Evolutionary conservation across 2,329 filamentous ascomycete species (phyloP), one percentile per base, ranked within the genome.

Genomic region (Fusarium brachygibbosum): DNA sequence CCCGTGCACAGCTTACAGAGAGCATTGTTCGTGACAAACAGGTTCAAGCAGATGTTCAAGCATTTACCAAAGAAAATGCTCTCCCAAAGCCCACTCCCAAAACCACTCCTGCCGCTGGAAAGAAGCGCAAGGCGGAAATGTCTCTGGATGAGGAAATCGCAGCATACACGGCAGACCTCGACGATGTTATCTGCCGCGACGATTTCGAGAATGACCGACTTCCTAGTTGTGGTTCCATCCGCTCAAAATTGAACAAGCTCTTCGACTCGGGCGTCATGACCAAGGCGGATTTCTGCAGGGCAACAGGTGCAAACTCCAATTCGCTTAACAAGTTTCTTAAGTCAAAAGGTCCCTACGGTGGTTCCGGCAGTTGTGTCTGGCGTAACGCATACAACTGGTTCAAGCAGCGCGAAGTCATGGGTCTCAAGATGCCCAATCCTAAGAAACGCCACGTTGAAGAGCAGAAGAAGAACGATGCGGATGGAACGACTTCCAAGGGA

Each of bases 171-270:
- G 21, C 21, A 8, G 28, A 59, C 7, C 35, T 65, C 2, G 21
- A 48, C 21, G n/a, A 65, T 5, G 11, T 31, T 4, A 13, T 58
- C 3, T 8, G 8, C 5, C 7, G 5, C 6, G 38, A 16, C 21
- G 6, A 29, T 1, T 64, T 64, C 40, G 51, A 64, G 19, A 11
- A 64, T 14, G 37, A 41, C 14, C 16, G 2, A 2, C 50, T 45
- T 16, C 37, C 32, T 2, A 46, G 32, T 17, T 64, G 44, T 21
- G 16, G 13, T 17, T 7, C 19, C 12, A 58, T 64, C 3, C 59
- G 61, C 13, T 25, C 23, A 25, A 64, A 41, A 5, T 6, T 64
- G 4, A 64, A 64, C 6, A 64, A 64, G 19, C 58, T 64, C 4
- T 50, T 64, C 5, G 59, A 64, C 2, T 50, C 37, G 0, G 44